Conservation (phyloP, 352 stramenopile genomes). For the Stephanocyclus meneghinianus region DNA sequence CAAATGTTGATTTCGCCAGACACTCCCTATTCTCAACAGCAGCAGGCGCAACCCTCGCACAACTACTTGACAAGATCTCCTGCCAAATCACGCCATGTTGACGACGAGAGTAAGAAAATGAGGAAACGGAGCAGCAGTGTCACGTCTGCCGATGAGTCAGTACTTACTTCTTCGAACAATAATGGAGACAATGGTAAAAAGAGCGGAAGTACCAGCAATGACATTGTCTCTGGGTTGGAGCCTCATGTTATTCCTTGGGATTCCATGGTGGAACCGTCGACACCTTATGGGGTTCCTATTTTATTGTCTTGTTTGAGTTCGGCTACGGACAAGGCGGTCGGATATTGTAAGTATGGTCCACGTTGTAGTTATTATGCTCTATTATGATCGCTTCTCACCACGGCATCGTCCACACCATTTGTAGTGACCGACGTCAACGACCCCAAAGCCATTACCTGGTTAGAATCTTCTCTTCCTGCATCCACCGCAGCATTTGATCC, state of each 20-base stretch:
- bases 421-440: conserved; percentile 45
- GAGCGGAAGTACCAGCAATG: conserved; percentile 1
- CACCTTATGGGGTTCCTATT: conserved; percentile 70
- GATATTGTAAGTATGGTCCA: conserved; percentile 51
- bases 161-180: conserved; percentile 2
- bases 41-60: conserved; percentile 4
- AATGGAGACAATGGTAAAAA: conserved; percentile 28
- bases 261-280: conserved; percentile 62
- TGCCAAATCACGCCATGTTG: background rate
- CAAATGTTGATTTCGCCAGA: conserved; percentile 38
- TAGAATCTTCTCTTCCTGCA: conserved; percentile 43
- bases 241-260: conserved; percentile 66
- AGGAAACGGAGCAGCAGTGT: conserved; percentile 48
- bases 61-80: conserved; percentile 26
- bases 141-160: conserved; percentile 15
- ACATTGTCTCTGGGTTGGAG: conserved; percentile 19
- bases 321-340: conserved; percentile 58
- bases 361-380: background rate
- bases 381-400: background rate
- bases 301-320: conserved; percentile 67
- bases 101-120: conserved; percentile 19
- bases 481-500: conserved; percentile 42
- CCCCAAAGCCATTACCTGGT: conserved; percentile 59
- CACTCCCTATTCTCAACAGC: background rate
- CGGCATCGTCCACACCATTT: background rate